Evolutionary conservation across 306 rosid species (phyloP), one percentile per base, ranked within the genome.

Genomic region (Cyclanthera cordifolia): DNA sequence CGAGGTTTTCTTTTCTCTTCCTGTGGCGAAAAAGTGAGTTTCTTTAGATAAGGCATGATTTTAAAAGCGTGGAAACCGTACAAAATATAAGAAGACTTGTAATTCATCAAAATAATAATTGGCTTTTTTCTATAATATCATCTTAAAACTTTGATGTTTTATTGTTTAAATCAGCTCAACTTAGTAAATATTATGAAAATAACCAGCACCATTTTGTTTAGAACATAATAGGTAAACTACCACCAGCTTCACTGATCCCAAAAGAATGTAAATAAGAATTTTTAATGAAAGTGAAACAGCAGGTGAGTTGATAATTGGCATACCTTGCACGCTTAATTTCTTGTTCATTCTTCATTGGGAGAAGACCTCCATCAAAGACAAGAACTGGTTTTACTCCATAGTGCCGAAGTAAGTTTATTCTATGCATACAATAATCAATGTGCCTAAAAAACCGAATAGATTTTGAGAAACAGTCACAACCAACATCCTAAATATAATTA

Each of bases 241-340:
- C 23, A 57, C 1, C 47, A 59, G 30, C 30, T 27, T 19, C 67
- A 17, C 32, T 60, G 67, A 61, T 37, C 15, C 5, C 24, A 1
- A 19, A 32, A 39, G 20, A 56, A 28, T 14, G 2, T 28, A 6
- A 14, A 28, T 56, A 16, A 59, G 2, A 59, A 32, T 0, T n/a
- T 32, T 21, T 11, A 53, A 76, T 37, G 24, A 46, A 75, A 6
- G 8, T 0, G 11, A 54, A 51, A 72, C 37, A 23, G 25, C 47
- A 52, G 25, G 25, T 39, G 50, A 41, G 25, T 17, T 37, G 49
- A 57, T 66, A 45, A 27, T 12, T 32, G 19, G 1, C 77, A 23
- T 71, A 89, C 98, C 96, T 86, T 39, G 86, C 88, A 52, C 96
- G 96, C 80, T 93, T 93, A 72, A 84, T 85, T 86, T 93, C 98